phyloP scores from a whole-genome alignment of 2,329 filamentous ascomycete species.

The Bisporella sp. region DNA sequence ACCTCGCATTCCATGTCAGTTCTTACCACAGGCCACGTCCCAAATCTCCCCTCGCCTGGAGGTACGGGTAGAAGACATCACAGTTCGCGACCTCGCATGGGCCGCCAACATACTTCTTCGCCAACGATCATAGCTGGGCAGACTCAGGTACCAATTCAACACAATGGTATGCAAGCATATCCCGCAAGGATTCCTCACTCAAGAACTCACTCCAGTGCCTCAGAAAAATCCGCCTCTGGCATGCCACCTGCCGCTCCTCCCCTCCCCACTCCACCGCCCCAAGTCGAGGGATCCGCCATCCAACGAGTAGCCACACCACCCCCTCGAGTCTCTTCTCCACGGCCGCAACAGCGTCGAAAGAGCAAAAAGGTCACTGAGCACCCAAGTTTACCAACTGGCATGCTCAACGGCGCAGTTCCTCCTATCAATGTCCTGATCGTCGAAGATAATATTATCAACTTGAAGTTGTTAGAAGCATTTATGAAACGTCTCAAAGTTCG shows the following conservation, averaged over 20 bases:
- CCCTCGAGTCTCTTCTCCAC: conserved; percentile 41
- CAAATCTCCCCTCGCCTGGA: conserved; percentile 78
- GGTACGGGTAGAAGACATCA: conserved; percentile 48
- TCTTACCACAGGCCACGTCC: conserved; percentile 71
- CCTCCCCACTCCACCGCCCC: conserved; percentile 45
- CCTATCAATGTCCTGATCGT: conserved; percentile 97
- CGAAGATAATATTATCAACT: conserved; percentile 97
- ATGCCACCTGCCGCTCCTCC: conserved; percentile 40
- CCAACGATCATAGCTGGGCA: conserved; percentile 55
- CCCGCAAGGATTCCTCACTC: conserved; percentile 38
- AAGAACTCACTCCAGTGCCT: conserved; percentile 49
- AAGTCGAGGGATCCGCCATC: conserved; percentile 34
- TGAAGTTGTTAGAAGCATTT: conserved; percentile 88
- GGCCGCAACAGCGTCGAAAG: conserved; percentile 33
- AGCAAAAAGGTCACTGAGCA: conserved; percentile 48
- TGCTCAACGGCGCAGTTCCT: conserved; percentile 77
- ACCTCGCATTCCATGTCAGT: conserved; percentile 68
- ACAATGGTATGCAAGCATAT: conserved; percentile 24
- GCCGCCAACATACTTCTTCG: conserved; percentile 72
- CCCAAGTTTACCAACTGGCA: conserved; percentile 47
- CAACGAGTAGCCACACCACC: conserved; percentile 34
- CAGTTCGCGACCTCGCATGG: conserved; percentile 52
- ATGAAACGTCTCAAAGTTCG: conserved; percentile 93
- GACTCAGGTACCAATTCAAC: conserved; percentile 10
- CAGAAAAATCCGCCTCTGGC: conserved; percentile 36